These are phyloP conservation scores for Chaetomium cochliodes DNA, from an alignment of 495 filamentous ascomycete species.

Conservation along the genomic window DNA sequence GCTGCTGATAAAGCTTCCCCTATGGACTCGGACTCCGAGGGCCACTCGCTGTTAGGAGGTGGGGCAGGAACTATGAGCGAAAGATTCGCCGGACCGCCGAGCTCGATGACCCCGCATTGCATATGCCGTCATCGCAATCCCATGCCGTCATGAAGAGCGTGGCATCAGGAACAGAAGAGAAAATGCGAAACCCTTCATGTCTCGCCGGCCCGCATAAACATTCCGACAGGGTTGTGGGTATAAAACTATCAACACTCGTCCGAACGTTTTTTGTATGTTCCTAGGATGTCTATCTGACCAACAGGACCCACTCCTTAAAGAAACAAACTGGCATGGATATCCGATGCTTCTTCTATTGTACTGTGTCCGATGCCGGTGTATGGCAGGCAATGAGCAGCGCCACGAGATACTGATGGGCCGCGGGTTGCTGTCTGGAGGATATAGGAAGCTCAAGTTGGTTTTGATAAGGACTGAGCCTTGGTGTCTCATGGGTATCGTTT, in stretches of 20 bases:
- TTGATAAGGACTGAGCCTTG: not conserved
- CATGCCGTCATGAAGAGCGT: not conserved
- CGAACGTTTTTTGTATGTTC: too few species aligned
- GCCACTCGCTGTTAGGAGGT: slow-evolving; percentile 20
- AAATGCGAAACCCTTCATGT: not conserved
- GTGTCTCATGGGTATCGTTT: not conserved
- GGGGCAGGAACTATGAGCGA: slow-evolving; percentile 26
- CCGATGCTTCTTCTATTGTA: too few species aligned
- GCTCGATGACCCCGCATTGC: slow-evolving; percentile 12
- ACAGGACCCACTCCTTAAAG: too few species aligned
- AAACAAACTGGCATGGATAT: too few species aligned
- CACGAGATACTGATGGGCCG: too few species aligned
- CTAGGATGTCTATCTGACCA: too few species aligned
- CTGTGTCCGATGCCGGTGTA: too few species aligned
- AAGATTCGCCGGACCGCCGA: not conserved
- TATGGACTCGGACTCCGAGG: slow-evolving; percentile 27
- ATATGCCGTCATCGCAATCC: not conserved
- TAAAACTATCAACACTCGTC: too few species aligned
- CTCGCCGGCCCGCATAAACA: not conserved
- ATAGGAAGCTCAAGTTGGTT: too few species aligned
- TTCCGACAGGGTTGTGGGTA: too few species aligned
- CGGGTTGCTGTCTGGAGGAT: too few species aligned
- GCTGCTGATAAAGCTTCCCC: slow-evolving; percentile 13
- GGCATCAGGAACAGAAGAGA: not conserved
- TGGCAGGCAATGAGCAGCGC: too few species aligned